Conservation (phyloP, 495 filamentous ascomycete genomes). For the Alectoria sarmentosa region DNA sequence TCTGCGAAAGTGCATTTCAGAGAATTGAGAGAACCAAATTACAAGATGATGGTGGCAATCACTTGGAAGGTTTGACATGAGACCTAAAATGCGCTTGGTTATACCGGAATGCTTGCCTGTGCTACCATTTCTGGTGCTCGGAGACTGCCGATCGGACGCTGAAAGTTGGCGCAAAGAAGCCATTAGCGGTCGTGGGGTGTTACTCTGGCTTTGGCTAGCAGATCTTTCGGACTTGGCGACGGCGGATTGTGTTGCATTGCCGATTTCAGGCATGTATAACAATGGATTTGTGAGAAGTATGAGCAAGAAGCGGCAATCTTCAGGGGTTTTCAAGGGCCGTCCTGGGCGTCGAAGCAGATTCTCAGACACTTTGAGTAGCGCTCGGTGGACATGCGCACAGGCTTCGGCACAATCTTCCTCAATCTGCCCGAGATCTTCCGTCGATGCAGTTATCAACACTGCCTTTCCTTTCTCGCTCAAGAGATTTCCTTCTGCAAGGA, state of each 20-base stretch:
- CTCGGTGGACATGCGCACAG: slow-evolving; percentile 57
- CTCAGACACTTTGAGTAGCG: slow-evolving; percentile 76
- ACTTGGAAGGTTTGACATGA: slow-evolving; percentile 67
- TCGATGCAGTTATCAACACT: slow-evolving; percentile 1
- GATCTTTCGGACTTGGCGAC: not conserved
- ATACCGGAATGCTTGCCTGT: slow-evolving; percentile 64
- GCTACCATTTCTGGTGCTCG: slow-evolving; percentile 10
- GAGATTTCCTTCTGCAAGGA: slow-evolving; percentile 31
- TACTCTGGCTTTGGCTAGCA: not conserved
- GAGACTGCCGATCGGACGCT: slow-evolving; percentile 1
- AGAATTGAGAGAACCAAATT: slow-evolving; percentile 74
- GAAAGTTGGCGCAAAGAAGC: not conserved
- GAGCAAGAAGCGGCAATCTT: slow-evolving; percentile 74
- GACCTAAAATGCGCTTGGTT: slow-evolving; percentile 76
- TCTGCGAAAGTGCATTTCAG: slow-evolving; percentile 59
- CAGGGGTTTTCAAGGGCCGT: slow-evolving; percentile 57
- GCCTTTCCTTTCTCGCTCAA: not conserved
- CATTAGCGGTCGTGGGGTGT: not conserved
- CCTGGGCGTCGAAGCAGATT: slow-evolving; percentile 80
- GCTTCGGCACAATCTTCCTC: slow-evolving; percentile 45
- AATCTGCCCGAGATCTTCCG: slow-evolving; percentile 21
- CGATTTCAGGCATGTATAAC: slow-evolving; percentile 43
- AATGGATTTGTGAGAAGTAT: slow-evolving; percentile 79
- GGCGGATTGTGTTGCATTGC: slow-evolving; percentile 9
- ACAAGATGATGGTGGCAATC: slow-evolving; percentile 77